Base-by-base conservation (phyloP, 306 rosid species). In the Abrus pulchellus region DNA sequence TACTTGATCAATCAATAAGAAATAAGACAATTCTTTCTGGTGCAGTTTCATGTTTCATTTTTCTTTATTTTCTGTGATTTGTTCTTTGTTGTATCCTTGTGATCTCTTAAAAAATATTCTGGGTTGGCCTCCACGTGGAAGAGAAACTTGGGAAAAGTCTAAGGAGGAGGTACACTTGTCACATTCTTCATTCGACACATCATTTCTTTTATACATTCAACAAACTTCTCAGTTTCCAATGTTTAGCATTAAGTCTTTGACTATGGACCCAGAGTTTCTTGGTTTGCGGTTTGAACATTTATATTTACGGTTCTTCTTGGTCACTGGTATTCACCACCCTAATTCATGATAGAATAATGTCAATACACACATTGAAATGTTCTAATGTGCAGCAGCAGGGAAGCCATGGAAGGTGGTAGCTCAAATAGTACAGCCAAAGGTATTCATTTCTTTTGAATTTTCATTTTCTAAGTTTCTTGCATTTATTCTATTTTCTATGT, bases 321-420 rank as follows among this genome's bases (percentile, higher is more conserved):
- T 30, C 32, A 45, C 3, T 55, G 65, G 53, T 50, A 20, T 20
- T 59, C 6, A 44, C 40, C 52, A 14, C 71, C 72, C 7, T 44
- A 9, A 28, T 67, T 67, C 55, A 0, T 3, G 63, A 40, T 49
- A 61, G 47, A 44, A 60, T 5, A 71, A 47, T 53, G 61, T 3
- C 38, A 82, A 60, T 50, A 30, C 14, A 9, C 53, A 59, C 40
- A 64, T 28, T 8, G 54, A 27, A 71, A 59, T 68, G 6, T 80
- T 81, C 5, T 67, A 10, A 34, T 78, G 44, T 69, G 63, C 43
- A 62, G 79, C 28, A 44, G 66, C 66, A 47, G 67, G 78, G 78
- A 82, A 76, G 61, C 55, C 43, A 87, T 90, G 90, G 90, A 90
- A 56, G 81, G 57, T 52, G 73, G 52, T 44, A 41, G 80, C 69